These are phyloP conservation scores for Pinus tabuliformis DNA, from an alignment of 75 land plant genomes.

Conservation along the genomic window DNA sequence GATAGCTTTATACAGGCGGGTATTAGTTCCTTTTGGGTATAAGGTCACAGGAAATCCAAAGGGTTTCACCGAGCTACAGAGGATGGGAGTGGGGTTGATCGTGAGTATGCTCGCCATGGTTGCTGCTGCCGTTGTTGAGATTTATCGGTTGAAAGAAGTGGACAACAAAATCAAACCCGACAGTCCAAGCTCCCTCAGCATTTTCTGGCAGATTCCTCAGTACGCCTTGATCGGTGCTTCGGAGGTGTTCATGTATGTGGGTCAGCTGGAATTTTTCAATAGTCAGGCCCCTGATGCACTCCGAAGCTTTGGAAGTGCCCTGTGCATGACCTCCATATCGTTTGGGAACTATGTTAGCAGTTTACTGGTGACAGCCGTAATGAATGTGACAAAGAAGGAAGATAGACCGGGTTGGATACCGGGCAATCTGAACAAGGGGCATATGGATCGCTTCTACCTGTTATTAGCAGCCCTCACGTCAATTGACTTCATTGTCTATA, in stretches of 20 bases:
- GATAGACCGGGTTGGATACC: conserved; percentile 44
- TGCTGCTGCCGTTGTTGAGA: conserved; percentile 64
- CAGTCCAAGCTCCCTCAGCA: conserved; percentile 18
- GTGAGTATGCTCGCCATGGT: conserved; percentile 58
- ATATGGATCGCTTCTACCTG: conserved; percentile 40
- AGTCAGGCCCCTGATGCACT: conserved; percentile 52
- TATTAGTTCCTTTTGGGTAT: conserved; percentile 34
- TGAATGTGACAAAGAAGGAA: conserved; percentile 14
- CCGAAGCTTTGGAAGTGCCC: conserved; percentile 34
- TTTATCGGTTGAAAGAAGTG: conserved; percentile 32
- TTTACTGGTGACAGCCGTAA: conserved; percentile 29
- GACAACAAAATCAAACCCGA: background rate
- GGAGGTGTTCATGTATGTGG: conserved; percentile 41
- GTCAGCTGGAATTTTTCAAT: conserved; percentile 51
- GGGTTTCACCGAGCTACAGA: conserved; percentile 51
- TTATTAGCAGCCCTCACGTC: conserved; percentile 27
- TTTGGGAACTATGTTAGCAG: conserved; percentile 43
- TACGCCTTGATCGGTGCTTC: conserved; percentile 27
- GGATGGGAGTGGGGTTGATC: conserved; percentile 67
- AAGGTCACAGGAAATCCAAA: conserved; percentile 17
- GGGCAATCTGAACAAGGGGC: conserved; percentile 31
- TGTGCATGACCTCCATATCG: conserved; percentile 30
- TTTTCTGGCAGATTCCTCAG: conserved; percentile 45
- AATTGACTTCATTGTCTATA: conserved; percentile 22
- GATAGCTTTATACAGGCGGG: conserved; percentile 45